Evolutionary conservation across 2,329 filamentous ascomycete genomes (phyloP), one percentile per base, ranked within the genome.

Genomic region (Camillea tinctor): DNA sequence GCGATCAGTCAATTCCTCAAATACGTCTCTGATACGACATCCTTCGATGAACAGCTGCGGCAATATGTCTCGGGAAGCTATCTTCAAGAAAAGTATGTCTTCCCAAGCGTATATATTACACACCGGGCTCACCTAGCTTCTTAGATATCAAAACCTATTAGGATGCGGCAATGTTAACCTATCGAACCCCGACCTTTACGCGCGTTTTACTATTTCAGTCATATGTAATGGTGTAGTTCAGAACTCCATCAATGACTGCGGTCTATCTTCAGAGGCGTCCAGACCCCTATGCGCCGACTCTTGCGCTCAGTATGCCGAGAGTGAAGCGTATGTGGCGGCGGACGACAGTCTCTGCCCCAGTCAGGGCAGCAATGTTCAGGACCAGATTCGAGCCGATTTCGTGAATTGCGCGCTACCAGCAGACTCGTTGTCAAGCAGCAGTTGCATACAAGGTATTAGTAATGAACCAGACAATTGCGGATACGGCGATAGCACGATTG

Each of bases 221-320:
- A 84, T 99, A 65, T 99, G 95, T 83, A 98, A 96, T 80, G 85
- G 91, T 66, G 90, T 99, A 72, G 86, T 99, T 55, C 95, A 99
- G 76, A 93, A 92, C 72, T 98, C 95, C 4, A 87, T 89, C 69
- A 73, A 77, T 11, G 72, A 83, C 23, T 99, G 95, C 76, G 76
- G 79, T 20, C 78, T 96, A 52, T 84, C 88, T 0, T 75, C 81
- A n/a, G 77, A 82, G 26, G 79, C 88, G 50, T 86, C 91, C 4
- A 81, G 81, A 60, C 93, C 95, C 1, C 80, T 98, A 17, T 99
- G 95, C 75, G 95, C 94, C 52, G 90, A 95, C 64, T 89, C 91
- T 65, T 99, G 95, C 76, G 90, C 92, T 63, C 83, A 93, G 72
- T 92, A 89, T 72, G 94, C 94, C 36, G 88, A 91, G 66, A 97